Percentiles rank a stretch among this genome's conserved stretches.
These are phyloP conservation scores for Oryza nivara DNA, from an alignment of 176 grass and related monocot species.

Conservation along the genomic window DNA sequence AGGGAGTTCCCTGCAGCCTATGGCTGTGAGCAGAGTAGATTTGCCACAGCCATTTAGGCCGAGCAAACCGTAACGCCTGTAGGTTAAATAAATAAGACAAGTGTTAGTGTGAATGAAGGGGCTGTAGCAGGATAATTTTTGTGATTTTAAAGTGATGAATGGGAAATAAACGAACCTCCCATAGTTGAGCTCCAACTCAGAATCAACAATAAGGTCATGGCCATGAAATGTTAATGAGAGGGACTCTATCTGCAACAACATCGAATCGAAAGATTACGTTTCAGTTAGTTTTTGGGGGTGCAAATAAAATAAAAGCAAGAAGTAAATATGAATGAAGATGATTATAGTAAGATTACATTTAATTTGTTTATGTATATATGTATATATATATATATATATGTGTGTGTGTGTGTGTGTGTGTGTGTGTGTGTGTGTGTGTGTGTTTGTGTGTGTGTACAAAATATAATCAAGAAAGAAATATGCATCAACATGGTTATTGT, in stretches of 20 bases:
- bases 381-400: too few species aligned
- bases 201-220: constrained; percentile 98
- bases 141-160: background rate
- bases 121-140: background rate
- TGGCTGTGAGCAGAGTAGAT: constrained; percentile 86
- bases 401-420: too few species aligned
- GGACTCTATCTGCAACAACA: constrained; percentile 80
- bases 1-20: constrained; percentile 86
- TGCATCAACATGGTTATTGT: too few species aligned
- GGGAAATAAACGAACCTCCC: constrained; percentile 57
- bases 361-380: too few species aligned
- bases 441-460: too few species aligned
- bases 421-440: too few species aligned
- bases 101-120: background rate
- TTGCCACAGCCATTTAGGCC: constrained; percentile 98
- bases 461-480: too few species aligned
- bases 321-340: background rate
- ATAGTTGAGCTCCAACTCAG: constrained; percentile 93
- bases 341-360: too few species aligned
- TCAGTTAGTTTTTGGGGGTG: background rate
- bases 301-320: background rate
- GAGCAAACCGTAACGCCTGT: constrained; percentile 90
- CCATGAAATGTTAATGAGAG: constrained; percentile 95
- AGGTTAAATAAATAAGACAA: constrained; percentile 28
- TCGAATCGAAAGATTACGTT: background rate